Base-by-base conservation (phyloP, 1,284 basidiomycete genomes). In the Kalmanozyma brasiliensis region DNA sequence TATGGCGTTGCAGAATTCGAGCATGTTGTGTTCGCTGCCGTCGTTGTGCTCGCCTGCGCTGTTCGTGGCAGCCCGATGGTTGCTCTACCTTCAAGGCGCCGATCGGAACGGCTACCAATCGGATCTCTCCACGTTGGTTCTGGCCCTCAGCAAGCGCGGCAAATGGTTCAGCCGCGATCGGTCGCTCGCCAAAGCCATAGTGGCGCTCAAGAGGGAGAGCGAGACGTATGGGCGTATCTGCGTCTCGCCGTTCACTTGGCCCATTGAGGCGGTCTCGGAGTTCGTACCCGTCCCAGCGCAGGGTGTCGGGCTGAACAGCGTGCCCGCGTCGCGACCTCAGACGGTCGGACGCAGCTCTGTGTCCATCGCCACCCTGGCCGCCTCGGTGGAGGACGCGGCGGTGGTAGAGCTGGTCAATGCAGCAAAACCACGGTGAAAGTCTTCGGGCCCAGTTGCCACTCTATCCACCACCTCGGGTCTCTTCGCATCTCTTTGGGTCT, bases 191-290 rank as follows among this genome's bases (percentile, higher is more conserved):
- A 60, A 44, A 29, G 57, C 56, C 16, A 42, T 60, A 6, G 57
- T 56, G 0, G 63, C 63, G 3, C 48, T 66, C 19, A 38, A 55
- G 17, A 41, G 47, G n/a, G 56, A 66, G 29, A 5, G 16, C 19
- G 52, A 66, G 22, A 26, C 42, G 10, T 56, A 55, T 32, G 47
- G 52, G 4, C 56, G 63, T 9, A 40, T 55, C 23, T 66, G 63
- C 63, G 40, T 56, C 47, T 66, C 63, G 7, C 63, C 63, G 5
- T 66, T 55, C 38, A 47, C 56, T 0, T 66, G 63, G 63, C 52
- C 63, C 8, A 48, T 66, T 32, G 63, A 66, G 8, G 56, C 52
- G 0, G 17, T 56, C 8, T 60, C 63, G 7, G 52, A 55, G 33
- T 66, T 66, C 35, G 23, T 60, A 5, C 34, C 43, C 5, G 16